phyloP scores from a whole-genome alignment of 176 grass and related monocot genomes.

The Dactylis glomerata region DNA sequence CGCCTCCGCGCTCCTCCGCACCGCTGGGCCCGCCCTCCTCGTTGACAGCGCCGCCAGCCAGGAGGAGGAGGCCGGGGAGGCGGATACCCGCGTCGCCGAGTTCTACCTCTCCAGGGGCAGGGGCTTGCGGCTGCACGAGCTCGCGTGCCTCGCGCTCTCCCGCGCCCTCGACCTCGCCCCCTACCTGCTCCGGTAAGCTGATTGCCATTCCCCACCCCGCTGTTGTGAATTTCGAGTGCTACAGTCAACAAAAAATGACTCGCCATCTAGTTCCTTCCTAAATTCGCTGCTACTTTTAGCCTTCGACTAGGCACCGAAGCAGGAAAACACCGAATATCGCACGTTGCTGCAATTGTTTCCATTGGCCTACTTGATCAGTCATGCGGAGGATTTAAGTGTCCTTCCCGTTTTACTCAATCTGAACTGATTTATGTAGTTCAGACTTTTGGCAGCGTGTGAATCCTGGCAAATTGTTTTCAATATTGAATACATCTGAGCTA shows the following conservation, averaged over 20 bases:
- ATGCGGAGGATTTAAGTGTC: background rate
- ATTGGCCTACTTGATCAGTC: background rate
- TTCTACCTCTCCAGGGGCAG: conserved; percentile 77
- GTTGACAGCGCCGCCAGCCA: conserved; percentile 20
- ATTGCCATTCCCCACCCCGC: background rate
- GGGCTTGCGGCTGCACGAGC: conserved; percentile 82
- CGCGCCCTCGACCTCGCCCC: conserved; percentile 71
- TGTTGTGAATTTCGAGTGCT: background rate
- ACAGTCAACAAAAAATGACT: conserved; percentile 2
- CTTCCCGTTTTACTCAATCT: background rate
- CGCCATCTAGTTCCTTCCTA: background rate
- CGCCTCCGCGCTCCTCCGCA: conserved; percentile 49
- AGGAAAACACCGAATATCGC: background rate
- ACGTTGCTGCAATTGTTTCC: background rate
- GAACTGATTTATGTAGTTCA: background rate
- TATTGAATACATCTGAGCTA: background rate
- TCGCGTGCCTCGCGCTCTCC: conserved; percentile 61
- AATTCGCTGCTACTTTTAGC: background rate
- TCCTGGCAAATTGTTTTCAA: background rate
- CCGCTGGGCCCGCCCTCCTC: conserved; percentile 32
- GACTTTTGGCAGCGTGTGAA: background rate
- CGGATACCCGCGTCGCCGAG: conserved; percentile 47
- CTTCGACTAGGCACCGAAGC: background rate
- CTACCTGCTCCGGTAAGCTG: conserved; percentile 57
- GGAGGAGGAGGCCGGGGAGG: conserved; percentile 71